Evolutionary conservation across 768 basidiomycete species (phyloP).

Genomic region (Stropharia rugosoannulata): DNA sequence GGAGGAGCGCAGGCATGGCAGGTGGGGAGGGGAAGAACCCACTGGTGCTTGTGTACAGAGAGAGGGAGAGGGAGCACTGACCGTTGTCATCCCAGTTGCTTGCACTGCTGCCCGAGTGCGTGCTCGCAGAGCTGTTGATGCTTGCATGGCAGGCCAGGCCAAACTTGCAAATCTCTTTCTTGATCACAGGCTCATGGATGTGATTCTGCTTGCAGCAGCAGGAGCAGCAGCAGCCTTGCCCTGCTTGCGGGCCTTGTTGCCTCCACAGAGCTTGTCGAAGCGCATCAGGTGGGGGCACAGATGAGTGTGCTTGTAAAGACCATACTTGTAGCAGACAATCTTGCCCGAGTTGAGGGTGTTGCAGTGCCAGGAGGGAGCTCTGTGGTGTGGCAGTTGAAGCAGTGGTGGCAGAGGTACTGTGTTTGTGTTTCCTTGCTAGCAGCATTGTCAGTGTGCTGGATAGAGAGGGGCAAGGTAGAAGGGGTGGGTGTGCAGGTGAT

Average conservation of each 20-base stretch:
- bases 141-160: conserved; percentile 31
- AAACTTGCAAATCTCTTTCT: conserved; percentile 62
- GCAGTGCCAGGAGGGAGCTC: conserved; percentile 90
- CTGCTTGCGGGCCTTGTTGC: conserved; percentile 78
- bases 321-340: conserved; percentile 94
- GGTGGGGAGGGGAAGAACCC: conserved; percentile 1
- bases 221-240: conserved; percentile 24
- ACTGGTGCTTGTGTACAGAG: conserved; percentile 6
- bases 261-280: conserved; percentile 84
- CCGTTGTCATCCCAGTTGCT: conserved; percentile 86
- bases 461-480: too few species aligned
- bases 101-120: conserved; percentile 52
- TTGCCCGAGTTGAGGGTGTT: conserved; percentile 88
- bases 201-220: conserved; percentile 30
- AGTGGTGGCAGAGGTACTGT: conserved; percentile 82
- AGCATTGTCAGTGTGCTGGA: conserved; percentile 89
- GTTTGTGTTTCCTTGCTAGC: conserved; percentile 90
- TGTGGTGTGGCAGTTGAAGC: conserved; percentile 91
- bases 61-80: conserved; percentile 35
- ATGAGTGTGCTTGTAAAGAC: conserved; percentile 88
- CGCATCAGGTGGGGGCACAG: conserved; percentile 78
- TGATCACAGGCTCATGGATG: conserved; percentile 37
- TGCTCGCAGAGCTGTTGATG: conserved; percentile 56
- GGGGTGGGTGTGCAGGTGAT: too few species aligned
- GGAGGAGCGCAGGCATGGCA: not conserved